Base-by-base conservation (phyloP, 73 alveolate species). In the Uronychia binucleata region DNA sequence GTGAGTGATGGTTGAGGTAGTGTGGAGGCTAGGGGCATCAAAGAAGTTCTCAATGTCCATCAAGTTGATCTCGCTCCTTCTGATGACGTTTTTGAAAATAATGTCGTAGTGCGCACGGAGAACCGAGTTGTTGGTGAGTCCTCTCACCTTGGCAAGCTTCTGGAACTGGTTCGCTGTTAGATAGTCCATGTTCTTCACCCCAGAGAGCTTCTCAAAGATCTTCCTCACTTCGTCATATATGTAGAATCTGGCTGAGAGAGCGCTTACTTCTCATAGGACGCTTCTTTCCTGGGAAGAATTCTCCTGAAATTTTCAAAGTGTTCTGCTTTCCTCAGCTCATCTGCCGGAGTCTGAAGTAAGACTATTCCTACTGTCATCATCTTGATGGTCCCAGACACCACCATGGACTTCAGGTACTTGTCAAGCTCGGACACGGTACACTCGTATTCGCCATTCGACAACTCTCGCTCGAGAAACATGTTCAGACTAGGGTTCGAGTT, bases 381-480 rank as follows among this genome's bases (percentile, higher is more conserved):
- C n/a, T n/a, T 57, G 88, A 25, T 57, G 14, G 74, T 14, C 74
- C 14, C 74, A 57, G 74, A 57, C 26, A 58, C 33, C 28, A 81
- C 81, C 77, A 59, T 58, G 28, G 58, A 33, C 57, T 90, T 90
- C 8, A 90, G 88, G 74, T 90, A 85, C 74, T 90, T 85, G 75
- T 90, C 95, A 19, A 90, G 32, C 34, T 84, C 90, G n/a, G 84
- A 74, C 28, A 85, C 33, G 25, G 87, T 80, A 58, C 85, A 34
- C 58, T 85, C 92, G 28, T 57, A 80, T 28, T 89, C 90, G 13
- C 95, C 95, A 74, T 84, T 74, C 25, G 92, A 90, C 19, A 78
- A 32, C 58, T 90, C 95, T 85, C 88, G 58, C n/a, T 90, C 92
- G 26, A 85, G 33, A 75, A 84, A 90, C 87, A 85, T 90, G 79